Conservation (phyloP, 768 basidiomycete species). For the Termitomyces titanicus region DNA sequence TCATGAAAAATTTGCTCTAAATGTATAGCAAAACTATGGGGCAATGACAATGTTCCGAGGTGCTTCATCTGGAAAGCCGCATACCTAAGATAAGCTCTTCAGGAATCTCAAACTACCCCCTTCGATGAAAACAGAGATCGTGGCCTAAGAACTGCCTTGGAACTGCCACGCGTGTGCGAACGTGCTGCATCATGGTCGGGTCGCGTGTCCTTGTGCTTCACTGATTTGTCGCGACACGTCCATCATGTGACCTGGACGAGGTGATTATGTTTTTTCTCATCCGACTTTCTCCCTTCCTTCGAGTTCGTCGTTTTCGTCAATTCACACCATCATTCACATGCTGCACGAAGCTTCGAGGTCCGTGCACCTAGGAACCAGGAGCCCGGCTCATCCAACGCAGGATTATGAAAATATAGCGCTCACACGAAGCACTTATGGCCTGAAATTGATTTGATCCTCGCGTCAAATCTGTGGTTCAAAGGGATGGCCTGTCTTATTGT, state of each 20-base stretch:
- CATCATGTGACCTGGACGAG: not conserved
- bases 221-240: not conserved
- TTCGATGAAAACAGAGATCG: not conserved
- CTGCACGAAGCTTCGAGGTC: too few relatives aligned
- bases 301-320: not conserved
- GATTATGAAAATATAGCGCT: not conserved
- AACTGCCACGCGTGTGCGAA: constrained; percentile 1
- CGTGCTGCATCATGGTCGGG: not conserved
- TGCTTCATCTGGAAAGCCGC: too few relatives aligned
- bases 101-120: not conserved
- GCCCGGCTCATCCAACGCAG: not conserved
- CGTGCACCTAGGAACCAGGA: not conserved
- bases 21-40: not conserved
- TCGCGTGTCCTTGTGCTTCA: not conserved
- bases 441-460: too few relatives aligned
- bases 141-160: not conserved
- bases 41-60: too few relatives aligned
- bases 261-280: not conserved
- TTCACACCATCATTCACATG: too few relatives aligned
- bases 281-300: not conserved
- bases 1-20: not conserved
- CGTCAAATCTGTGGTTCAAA: not conserved
- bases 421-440: too few relatives aligned
- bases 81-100: not conserved
- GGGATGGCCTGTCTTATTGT: too few relatives aligned